These are phyloP conservation scores for Globisporangium megalacanthum DNA, from an alignment of 352 stramenopile genomes.

Conservation along the genomic window DNA sequence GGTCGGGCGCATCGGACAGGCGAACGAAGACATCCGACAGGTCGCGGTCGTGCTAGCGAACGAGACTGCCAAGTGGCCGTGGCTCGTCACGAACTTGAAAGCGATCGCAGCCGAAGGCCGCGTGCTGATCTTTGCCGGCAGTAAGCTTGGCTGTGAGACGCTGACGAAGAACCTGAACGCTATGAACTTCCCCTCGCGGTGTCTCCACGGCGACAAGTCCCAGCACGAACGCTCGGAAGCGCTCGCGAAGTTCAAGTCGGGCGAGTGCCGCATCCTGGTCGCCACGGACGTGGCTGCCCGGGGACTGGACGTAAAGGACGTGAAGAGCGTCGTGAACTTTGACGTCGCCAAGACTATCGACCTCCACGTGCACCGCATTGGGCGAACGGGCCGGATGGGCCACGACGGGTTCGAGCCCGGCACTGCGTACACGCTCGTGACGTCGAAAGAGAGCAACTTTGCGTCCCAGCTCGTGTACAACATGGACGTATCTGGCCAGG, in stretches of 20 bases:
- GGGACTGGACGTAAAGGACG: conserved; percentile 86
- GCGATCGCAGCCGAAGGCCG: conserved; percentile 61
- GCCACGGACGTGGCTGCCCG: conserved; percentile 86
- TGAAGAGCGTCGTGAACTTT: conserved; percentile 90
- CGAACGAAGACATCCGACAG: conserved; percentile 89
- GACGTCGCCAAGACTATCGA: conserved; percentile 91
- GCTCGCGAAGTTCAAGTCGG: conserved; percentile 56
- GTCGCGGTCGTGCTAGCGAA: conserved; percentile 67
- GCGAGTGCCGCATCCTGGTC: conserved; percentile 64
- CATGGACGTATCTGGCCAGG: conserved; percentile 73
- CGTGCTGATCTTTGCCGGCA: conserved; percentile 83
- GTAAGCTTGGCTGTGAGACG: conserved; percentile 82
- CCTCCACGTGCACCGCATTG: conserved; percentile 88
- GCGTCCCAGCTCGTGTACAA: conserved; percentile 78
- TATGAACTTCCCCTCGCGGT: conserved; percentile 27
- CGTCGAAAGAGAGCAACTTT: conserved; percentile 65
- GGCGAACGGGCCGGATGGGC: conserved; percentile 83
- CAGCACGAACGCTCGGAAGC: conserved; percentile 72
- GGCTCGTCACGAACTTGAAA: conserved; percentile 65
- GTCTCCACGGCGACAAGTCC: conserved; percentile 78
- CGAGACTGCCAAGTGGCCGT: conserved; percentile 83
- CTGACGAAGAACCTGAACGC: conserved; percentile 64
- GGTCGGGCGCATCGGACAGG: conserved; percentile 72
- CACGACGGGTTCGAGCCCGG: conserved; percentile 72
- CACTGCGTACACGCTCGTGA: conserved; percentile 81